phyloP scores from a whole-genome alignment of 2,329 filamentous ascomycete genomes.

The Annulohypoxylon truncatum region DNA sequence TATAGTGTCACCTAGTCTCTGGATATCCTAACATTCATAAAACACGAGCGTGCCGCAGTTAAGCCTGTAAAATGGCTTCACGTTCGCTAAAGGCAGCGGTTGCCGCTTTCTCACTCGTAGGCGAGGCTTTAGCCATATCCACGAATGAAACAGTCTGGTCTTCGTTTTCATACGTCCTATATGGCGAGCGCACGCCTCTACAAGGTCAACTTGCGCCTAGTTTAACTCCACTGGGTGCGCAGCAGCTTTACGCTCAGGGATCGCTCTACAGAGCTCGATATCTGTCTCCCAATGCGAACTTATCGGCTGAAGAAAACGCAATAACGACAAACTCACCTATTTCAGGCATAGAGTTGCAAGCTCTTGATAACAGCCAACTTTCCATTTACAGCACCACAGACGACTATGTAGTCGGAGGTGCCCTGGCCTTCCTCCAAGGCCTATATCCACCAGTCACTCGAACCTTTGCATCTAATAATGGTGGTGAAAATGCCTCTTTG shows the following conservation, averaged over 20 bases:
- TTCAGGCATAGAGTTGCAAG: constrained; percentile 54
- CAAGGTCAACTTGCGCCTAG: constrained; percentile 45
- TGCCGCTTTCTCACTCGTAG: constrained; percentile 37
- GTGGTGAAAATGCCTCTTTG: constrained; percentile 57
- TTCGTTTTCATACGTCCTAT: constrained; percentile 60
- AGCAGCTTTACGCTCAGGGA: constrained; percentile 64
- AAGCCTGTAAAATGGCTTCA: constrained; percentile 28
- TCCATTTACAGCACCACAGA: constrained; percentile 56
- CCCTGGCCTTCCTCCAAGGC: constrained; percentile 83
- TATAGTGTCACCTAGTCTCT: not conserved
- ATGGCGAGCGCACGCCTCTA: constrained; percentile 66
- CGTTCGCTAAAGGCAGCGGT: constrained; percentile 33
- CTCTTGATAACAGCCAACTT: constrained; percentile 63
- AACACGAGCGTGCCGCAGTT: constrained; percentile 1
- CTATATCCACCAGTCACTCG: constrained; percentile 78
- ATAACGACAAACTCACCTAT: constrained; percentile 55
- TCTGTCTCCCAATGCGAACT: constrained; percentile 49
- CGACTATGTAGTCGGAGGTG: constrained; percentile 71
- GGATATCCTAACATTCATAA: not conserved
- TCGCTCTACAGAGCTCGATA: constrained; percentile 62
- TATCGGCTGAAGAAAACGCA: constrained; percentile 38
- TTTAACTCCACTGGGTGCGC: constrained; percentile 65
- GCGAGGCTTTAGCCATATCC: constrained; percentile 48
- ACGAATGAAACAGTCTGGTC: constrained; percentile 60
- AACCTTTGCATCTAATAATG: constrained; percentile 51